Percentiles rank a stretch among this genome's conserved stretches.
Conservation (phyloP, 108 stramenopile species). For the Epithemia pelagica region DNA sequence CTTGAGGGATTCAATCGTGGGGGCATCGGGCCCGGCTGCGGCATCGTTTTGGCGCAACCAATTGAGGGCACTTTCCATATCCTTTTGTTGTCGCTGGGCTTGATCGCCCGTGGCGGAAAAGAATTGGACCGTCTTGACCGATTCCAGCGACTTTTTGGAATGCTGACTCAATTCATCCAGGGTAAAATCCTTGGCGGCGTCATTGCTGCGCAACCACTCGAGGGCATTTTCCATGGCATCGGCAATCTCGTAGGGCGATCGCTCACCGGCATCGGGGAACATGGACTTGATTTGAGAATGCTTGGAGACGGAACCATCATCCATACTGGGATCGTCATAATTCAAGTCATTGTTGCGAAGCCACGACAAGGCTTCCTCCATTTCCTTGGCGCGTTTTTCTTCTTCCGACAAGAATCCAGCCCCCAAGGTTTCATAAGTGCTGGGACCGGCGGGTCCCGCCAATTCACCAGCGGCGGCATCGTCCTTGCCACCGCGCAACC, state of each 20-base stretch:
- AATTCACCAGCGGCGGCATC: neutral
- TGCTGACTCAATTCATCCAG: constrained; percentile 3
- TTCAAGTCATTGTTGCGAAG: constrained; percentile 31
- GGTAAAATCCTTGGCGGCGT: constrained; percentile 1
- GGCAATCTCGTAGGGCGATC: neutral
- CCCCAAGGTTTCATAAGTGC: neutral
- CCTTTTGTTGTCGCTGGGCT: constrained; percentile 10
- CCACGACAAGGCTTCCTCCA: constrained; percentile 44
- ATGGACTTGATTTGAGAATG: constrained; percentile 2
- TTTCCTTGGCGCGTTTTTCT: constrained; percentile 30
- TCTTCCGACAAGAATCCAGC: constrained; percentile 9
- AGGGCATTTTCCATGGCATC: constrained; percentile 14
- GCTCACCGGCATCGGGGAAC: constrained; percentile 5
- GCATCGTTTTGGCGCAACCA: constrained; percentile 28
- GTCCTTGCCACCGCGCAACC: constrained; percentile 17
- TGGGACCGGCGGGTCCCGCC: neutral
- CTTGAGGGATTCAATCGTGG: constrained; percentile 9
- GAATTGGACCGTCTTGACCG: constrained; percentile 1
- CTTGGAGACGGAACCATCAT: neutral
- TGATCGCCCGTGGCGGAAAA: neutral
- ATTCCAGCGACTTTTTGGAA: constrained; percentile 3
- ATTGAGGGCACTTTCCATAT: constrained; percentile 30
- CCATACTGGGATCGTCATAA: constrained; percentile 24
- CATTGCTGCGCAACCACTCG: constrained; percentile 9
- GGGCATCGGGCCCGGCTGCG: constrained; percentile 12